Base-by-base conservation (phyloP, 1,139 yeast genomes). In the Kodamaea alishanica region DNA sequence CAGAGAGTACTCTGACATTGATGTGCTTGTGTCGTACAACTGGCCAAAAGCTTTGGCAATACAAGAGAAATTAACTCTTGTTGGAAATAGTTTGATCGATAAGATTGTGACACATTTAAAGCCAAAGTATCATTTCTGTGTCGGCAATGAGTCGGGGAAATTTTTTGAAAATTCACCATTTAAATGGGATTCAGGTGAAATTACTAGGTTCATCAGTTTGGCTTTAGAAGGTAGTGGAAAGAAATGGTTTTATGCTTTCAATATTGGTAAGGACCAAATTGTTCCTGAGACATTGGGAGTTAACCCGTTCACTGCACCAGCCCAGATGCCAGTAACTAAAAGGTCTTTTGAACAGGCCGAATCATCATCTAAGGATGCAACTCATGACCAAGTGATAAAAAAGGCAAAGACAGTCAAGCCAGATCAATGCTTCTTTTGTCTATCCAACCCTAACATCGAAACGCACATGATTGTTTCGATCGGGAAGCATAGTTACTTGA, bases 381-480 rank as follows among this genome's bases (percentile, higher is more conserved):
- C 36, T 40, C 43, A 35, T 26, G 42, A 38, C 9, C n/a, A 32
- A 29, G n/a, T 31, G 27, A 6, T 32, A 42, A n/a, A 58, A 60
- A 33, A 62, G 56, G 47, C 47, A 25, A 69, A 63, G 44, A 60
- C 56, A 1, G 73, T 82, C 1, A 54, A 71, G 1, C 86, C 88
- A 0, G 69, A 66, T 10, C 62, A 69, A 30, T 90, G 97, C 55
- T 89, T 85, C 62, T 85, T 90, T 54, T 90, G 97, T 56, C 70
- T 89, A 22, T 79, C 94, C 1, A 87, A 87, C 51, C 87, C 95
- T 0, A 75, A 79, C 12, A 74, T 86, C 5, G 94, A 84, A 49
- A 72, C 85, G 3, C 95, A 88, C 56, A 79, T 90, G 83, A 77
- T 90, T 25, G 74, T 87, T 1, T 77, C 94, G 0, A 82, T 90